These are phyloP conservation scores for Aspergillus tubingensis DNA, from an alignment of 2,329 filamentous ascomycete species.

Conservation along the genomic window DNA sequence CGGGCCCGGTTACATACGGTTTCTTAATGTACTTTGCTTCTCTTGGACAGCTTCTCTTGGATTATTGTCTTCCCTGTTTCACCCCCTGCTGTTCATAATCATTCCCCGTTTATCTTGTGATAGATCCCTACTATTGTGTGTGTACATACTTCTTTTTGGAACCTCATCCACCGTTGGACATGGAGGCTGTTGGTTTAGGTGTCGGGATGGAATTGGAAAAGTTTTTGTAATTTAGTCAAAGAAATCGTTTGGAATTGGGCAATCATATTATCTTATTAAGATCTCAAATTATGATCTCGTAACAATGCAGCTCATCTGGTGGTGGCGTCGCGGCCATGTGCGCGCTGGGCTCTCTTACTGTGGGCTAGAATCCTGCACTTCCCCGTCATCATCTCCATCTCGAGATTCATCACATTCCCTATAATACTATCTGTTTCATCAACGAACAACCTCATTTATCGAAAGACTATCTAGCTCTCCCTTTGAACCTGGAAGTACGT, in stretches of 20 bases:
- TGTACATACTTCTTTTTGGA: not conserved
- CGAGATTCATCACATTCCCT: not conserved
- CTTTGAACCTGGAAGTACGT: not conserved
- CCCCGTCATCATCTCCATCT: not conserved
- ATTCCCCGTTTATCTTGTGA: not conserved
- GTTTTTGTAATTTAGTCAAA: not conserved
- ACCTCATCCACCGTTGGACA: not conserved
- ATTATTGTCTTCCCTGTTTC: not conserved
- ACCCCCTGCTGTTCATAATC: not conserved
- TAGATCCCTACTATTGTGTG: not conserved
- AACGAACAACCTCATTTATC: no score
- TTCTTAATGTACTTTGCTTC: not conserved
- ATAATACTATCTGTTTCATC: no score
- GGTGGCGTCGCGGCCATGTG: not conserved
- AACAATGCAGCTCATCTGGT: not conserved
- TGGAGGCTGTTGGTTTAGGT: not conserved
- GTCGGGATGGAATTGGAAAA: not conserved
- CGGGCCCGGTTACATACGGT: not conserved
- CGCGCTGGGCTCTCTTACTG: not conserved
- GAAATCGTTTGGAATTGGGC: not conserved
- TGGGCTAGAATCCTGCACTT: not conserved
- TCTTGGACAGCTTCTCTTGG: not conserved
- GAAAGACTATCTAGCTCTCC: not conserved
- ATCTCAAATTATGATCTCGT: no score
- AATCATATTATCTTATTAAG: no score